Conservation (phyloP, 1,284 basidiomycete species). For the Heliocybe sulcata region DNA sequence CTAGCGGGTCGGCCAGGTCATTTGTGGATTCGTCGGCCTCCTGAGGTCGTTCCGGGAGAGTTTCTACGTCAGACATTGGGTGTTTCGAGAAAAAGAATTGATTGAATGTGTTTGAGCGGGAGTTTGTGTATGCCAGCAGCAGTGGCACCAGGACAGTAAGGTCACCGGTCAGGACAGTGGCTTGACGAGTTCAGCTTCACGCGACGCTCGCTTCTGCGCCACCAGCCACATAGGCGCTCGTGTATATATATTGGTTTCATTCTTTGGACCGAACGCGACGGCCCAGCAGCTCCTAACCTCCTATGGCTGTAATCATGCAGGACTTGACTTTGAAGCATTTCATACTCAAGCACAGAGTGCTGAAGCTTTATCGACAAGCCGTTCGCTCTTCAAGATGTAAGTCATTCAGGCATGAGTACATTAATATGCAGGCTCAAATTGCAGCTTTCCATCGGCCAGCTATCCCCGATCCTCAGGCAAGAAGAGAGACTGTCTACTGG, state of each 20-base stretch:
- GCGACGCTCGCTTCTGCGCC: background rate
- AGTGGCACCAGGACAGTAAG: background rate
- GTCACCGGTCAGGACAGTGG: constrained; percentile 4
- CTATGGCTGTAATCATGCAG: constrained; percentile 9
- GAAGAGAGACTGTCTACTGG: constrained; percentile 64
- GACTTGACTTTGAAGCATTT: constrained; percentile 64
- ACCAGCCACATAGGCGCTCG: no score
- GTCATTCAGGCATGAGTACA: constrained; percentile 4
- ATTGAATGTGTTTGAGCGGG: no score
- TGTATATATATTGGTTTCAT: no score
- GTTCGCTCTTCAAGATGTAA: constrained; percentile 64
- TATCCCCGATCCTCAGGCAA: constrained; percentile 50
- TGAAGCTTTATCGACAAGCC: constrained; percentile 56
- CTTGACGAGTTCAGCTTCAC: background rate
- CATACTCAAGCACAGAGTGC: constrained; percentile 52
- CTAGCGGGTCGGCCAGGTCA: constrained; percentile 25
- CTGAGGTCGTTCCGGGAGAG: background rate
- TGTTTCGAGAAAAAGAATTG: no score
- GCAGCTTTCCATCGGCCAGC: constrained; percentile 39
- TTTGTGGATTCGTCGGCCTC: constrained; percentile 12
- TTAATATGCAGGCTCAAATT: constrained; percentile 9
- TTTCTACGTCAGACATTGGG: background rate
- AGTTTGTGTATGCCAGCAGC: background rate
- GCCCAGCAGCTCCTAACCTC: no score
- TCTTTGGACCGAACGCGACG: no score